These are phyloP conservation scores for Phyllosticta citriasiana DNA, from an alignment of 2,329 filamentous ascomycete species.

Conservation along the genomic window DNA sequence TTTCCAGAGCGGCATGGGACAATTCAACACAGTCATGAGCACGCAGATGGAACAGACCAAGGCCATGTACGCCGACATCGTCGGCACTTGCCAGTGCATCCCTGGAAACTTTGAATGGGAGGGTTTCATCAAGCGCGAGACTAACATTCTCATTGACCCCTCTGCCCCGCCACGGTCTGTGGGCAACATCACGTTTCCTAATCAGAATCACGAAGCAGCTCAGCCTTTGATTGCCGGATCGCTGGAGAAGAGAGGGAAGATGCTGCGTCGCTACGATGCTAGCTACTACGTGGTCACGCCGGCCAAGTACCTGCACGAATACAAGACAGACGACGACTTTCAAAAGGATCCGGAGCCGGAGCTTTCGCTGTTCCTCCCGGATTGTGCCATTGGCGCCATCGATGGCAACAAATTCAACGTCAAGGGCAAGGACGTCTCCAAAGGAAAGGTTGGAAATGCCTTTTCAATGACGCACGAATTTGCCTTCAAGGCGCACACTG, in stretches of 20 bases:
- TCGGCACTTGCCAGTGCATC: slow-evolving; percentile 64
- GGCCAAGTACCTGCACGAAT: slow-evolving; percentile 84
- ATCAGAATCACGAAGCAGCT: slow-evolving; percentile 73
- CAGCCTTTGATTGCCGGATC: slow-evolving; percentile 77
- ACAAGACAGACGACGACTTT: slow-evolving; percentile 79
- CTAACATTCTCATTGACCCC: slow-evolving; percentile 66
- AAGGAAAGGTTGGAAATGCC: slow-evolving; percentile 66
- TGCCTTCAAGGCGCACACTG: slow-evolving; percentile 75
- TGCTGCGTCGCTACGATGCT: slow-evolving; percentile 70
- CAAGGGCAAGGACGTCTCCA: slow-evolving; percentile 86
- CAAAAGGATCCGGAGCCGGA: slow-evolving; percentile 70
- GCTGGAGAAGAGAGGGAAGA: slow-evolving; percentile 82
- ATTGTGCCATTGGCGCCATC: slow-evolving; percentile 65
- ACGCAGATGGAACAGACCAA: slow-evolving; percentile 75
- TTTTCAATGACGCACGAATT: slow-evolving; percentile 72
- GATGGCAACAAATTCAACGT: slow-evolving; percentile 81
- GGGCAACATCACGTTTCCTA: slow-evolving; percentile 70
- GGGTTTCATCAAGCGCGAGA: slow-evolving; percentile 64
- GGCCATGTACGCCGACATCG: slow-evolving; percentile 74
- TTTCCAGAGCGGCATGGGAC: slow-evolving; percentile 70
- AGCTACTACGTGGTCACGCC: slow-evolving; percentile 88
- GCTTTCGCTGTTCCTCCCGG: slow-evolving; percentile 81
- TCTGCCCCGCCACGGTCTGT: slow-evolving; percentile 63
- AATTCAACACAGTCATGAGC: slow-evolving; percentile 71
- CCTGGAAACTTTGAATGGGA: slow-evolving; percentile 86